Evolutionary conservation across 768 basidiomycete genomes (phyloP).

Genomic region (Strobilomyces echinocephalus): DNA sequence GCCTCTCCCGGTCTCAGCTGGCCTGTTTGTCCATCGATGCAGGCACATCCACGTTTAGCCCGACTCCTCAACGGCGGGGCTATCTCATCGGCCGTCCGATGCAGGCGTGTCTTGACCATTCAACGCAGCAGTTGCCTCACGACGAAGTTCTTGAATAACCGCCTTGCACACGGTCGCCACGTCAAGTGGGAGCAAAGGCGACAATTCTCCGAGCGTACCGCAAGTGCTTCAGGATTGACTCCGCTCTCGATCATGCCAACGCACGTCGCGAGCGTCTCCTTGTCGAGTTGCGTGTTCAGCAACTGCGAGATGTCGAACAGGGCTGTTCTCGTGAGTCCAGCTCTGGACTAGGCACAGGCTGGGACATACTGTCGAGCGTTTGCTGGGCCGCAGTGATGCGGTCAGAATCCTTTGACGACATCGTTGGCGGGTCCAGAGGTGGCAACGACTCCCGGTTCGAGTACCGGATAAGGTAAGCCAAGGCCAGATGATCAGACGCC

Average conservation of each 20-base stretch:
- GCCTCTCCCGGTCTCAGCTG: constrained; percentile 5
- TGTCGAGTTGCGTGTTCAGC: constrained; percentile 82
- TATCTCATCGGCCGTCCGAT: constrained; percentile 22
- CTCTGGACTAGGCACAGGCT: neutral
- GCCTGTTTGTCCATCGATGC: constrained; percentile 3
- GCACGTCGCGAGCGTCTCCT: constrained; percentile 88
- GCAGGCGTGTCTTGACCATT: constrained; percentile 21
- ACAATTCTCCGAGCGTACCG: constrained; percentile 47
- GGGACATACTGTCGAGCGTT: constrained; percentile 61
- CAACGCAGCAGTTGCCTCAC: constrained; percentile 53
- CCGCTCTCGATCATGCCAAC: constrained; percentile 90
- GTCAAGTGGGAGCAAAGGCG: constrained; percentile 1
- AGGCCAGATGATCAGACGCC: too few relatives aligned
- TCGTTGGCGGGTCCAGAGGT: neutral
- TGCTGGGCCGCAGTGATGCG: constrained; percentile 61
- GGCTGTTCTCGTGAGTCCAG: constrained; percentile 41
- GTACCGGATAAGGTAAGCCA: too few relatives aligned
- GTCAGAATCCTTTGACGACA: constrained; percentile 51
- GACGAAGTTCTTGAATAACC: constrained; percentile 77
- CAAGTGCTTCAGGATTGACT: constrained; percentile 87
- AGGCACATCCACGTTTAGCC: constrained; percentile 9
- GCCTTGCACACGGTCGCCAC: constrained; percentile 42
- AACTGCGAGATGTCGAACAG: constrained; percentile 85
- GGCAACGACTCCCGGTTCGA: too few relatives aligned
- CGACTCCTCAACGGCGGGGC: neutral